phyloP scores from a whole-genome alignment of 495 filamentous ascomycete species.

The Daldinia caldariorum region DNA sequence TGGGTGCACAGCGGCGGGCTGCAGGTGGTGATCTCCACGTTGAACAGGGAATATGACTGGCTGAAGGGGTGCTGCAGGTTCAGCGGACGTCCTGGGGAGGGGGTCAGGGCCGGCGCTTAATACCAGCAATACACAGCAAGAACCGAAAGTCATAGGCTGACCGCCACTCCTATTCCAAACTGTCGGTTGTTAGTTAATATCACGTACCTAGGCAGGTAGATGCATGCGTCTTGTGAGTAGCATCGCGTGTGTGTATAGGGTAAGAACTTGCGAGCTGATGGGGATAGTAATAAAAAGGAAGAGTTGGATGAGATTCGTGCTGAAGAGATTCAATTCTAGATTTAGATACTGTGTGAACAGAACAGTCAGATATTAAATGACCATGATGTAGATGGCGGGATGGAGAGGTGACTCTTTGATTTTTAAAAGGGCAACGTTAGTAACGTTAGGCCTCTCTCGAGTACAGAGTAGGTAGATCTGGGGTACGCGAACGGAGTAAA shows the following conservation, averaged over 20 bases:
- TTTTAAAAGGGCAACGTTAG: not conserved
- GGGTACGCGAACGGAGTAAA: not conserved
- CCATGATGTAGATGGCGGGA: conserved; percentile 7
- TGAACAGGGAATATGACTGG: conserved; percentile 39
- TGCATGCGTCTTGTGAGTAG: conserved; percentile 17
- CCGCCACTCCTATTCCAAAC: conserved; percentile 44
- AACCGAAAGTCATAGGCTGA: conserved; percentile 47
- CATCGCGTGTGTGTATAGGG: conserved; percentile 25
- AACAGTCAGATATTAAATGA: conserved; percentile 9
- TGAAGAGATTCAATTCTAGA: conserved; percentile 18
- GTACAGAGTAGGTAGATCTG: not conserved
- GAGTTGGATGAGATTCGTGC: conserved; percentile 17
- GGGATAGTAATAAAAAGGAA: conserved; percentile 1
- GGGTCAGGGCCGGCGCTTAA: conserved; percentile 23
- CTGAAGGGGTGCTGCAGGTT: conserved; percentile 30
- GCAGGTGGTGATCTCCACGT: conserved; percentile 28
- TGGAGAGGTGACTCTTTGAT: not conserved
- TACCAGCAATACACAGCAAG: conserved; percentile 12
- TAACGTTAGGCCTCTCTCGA: not conserved
- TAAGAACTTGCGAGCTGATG: conserved; percentile 29
- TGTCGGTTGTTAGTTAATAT: conserved; percentile 28
- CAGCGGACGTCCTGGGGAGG: conserved; percentile 25
- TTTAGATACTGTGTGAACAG: not conserved
- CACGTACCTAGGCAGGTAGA: not conserved
- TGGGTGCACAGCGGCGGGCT: conserved; percentile 33